Evolutionary conservation across 2,329 filamentous ascomycete genomes (phyloP), one percentile per base, ranked within the genome.

Genomic region (Fusarium setosum): DNA sequence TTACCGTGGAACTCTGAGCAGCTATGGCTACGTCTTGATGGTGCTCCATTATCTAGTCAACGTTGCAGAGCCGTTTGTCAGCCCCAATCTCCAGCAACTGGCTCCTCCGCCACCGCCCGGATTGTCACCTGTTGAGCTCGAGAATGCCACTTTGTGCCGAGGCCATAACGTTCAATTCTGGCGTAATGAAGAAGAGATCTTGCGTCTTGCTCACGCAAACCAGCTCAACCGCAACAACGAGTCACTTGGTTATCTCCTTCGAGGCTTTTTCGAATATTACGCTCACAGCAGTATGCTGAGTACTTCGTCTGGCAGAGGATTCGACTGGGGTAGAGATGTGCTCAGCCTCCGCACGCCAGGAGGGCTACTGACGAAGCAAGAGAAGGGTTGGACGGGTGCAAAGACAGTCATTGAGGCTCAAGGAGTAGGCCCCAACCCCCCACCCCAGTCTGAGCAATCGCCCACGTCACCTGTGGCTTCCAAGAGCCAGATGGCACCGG

Each of bases 11-110:
- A 96, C 93, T 0, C 81, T 97, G 17, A 94, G 92, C 51, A 95
- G 92, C 67, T 97, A 97, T 72, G 94, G 94, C 48, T 97, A 95
- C 77, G 93, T 96, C 6, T 81, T 97, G 35, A 97, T 97, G 94
- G 89, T 96, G 5, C 81, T 97, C 15, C 94, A 97, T 77, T 97
- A 95, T 73, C 86, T 97, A 24, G 88, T 96, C 72, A 97, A 97
- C 69, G 77, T 97, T 51, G 91, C 87, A 1, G 83, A 88, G 45
- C 94, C 94, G 1, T 93, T 93, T 53, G 91, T 97, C 17, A 89
- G 93, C 58, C 93, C 92, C 0, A 97, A 97, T 72, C 83, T 97
- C 3, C 93, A 96, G 73, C 78, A 83, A 54, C 81, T 84, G 68
- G 84, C 78, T 32, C 82, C 79, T 10, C 79, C 76, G 9, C 80